phyloP scores from a whole-genome alignment of 768 basidiomycete species.

The Hygrocybe coccinea region DNA sequence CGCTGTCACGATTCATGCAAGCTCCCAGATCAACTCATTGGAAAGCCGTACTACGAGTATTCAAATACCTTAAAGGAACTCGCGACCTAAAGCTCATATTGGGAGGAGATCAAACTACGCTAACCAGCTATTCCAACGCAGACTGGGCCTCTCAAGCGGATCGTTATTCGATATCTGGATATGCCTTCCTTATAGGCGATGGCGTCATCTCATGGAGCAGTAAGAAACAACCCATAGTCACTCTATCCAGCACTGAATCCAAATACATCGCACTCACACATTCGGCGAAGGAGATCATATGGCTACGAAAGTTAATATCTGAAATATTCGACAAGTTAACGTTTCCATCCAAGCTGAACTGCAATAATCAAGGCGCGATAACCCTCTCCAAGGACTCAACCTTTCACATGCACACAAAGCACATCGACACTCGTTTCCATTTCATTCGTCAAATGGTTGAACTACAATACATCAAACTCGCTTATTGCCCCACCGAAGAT shows the following conservation, averaged over 20 bases:
- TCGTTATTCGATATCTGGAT: neutral
- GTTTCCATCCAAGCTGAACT: neutral
- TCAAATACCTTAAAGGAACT: constrained; percentile 29
- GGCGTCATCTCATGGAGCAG: neutral
- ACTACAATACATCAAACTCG: constrained; percentile 6
- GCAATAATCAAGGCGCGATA: constrained; percentile 1
- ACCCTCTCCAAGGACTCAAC: neutral
- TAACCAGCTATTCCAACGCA: constrained; percentile 10
- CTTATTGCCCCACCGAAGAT: constrained; percentile 16
- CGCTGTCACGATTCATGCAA: constrained; percentile 24
- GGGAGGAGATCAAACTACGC: constrained; percentile 5
- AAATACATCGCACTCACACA: constrained; percentile 16
- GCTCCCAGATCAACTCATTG: constrained; percentile 27
- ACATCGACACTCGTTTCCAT: constrained; percentile 22
- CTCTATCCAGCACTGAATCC: constrained; percentile 14
- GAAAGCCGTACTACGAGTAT: constrained; percentile 23
- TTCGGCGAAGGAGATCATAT: constrained; percentile 4
- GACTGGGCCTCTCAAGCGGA: constrained; percentile 5
- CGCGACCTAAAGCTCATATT: constrained; percentile 12
- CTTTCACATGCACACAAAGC: constrained; percentile 1
- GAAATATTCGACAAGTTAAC: constrained; percentile 10
- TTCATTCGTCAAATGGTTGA: constrained; percentile 21
- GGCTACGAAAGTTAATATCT: constrained; percentile 22
- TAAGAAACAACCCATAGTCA: constrained; percentile 18
- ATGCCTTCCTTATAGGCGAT: constrained; percentile 4